These are phyloP conservation scores for Leptographium wingfieldii DNA, from an alignment of 2,329 filamentous ascomycete species.

Conservation along the genomic window DNA sequence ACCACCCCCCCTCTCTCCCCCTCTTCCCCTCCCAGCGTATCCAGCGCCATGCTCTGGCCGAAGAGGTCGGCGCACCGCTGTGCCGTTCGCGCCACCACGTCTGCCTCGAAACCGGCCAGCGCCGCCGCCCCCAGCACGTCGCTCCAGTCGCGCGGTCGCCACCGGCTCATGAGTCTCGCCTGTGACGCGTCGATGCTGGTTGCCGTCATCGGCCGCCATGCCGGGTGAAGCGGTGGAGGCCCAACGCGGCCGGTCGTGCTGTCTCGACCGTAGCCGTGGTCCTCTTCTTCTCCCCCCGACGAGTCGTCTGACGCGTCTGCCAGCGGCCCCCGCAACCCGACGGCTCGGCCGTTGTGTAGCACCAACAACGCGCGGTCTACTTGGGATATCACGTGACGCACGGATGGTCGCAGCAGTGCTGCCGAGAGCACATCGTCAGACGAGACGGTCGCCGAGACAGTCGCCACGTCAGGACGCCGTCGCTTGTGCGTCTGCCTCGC, in stretches of 20 bases:
- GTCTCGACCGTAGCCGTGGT: too few species aligned
- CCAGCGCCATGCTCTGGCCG: conserved; percentile 54
- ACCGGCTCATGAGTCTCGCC: conserved; percentile 12
- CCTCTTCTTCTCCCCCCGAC: neutral
- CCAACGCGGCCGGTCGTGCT: neutral
- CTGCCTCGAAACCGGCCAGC: conserved; percentile 54
- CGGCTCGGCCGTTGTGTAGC: conserved; percentile 54
- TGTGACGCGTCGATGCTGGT: neutral
- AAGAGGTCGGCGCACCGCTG: conserved; percentile 68
- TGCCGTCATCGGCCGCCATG: neutral
- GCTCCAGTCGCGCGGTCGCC: conserved; percentile 62
- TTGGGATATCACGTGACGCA: conserved; percentile 56
- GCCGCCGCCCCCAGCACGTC: conserved; percentile 72
- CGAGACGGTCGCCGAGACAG: conserved; percentile 30
- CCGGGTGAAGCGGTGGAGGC: neutral
- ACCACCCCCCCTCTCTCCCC: neutral
- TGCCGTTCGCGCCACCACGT: conserved; percentile 55
- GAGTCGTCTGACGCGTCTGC: neutral
- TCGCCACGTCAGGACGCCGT: conserved; percentile 16
- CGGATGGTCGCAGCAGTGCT: conserved; percentile 51
- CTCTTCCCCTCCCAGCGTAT: conserved; percentile 29
- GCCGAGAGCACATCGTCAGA: conserved; percentile 59
- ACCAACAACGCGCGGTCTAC: conserved; percentile 58
- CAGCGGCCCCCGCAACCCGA: conserved; percentile 24
- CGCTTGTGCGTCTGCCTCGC: neutral